Conservation (phyloP, 2,329 filamentous ascomycete genomes). For the Verticillium klebahnii region DNA sequence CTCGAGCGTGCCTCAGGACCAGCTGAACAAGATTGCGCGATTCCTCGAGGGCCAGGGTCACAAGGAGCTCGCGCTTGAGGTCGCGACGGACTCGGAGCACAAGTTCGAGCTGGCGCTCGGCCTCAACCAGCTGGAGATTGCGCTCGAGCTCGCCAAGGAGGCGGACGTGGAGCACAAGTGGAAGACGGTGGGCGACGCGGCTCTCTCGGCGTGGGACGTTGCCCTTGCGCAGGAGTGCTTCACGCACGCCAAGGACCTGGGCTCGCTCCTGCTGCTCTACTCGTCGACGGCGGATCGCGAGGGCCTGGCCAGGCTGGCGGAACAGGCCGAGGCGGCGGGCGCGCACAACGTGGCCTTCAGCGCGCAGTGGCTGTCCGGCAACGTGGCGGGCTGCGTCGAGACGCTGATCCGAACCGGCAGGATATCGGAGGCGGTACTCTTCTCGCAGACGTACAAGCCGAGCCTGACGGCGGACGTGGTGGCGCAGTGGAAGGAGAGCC, state of each 20-base stretch:
- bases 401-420: conserved; percentile 75
- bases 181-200: conserved; percentile 95
- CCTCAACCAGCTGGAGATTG: conserved; percentile 79
- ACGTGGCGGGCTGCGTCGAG: conserved; percentile 76
- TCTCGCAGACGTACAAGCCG: conserved; percentile 94
- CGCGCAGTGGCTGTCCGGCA: conserved; percentile 80
- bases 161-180: conserved; percentile 94
- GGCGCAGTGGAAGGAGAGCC: conserved; percentile 71
- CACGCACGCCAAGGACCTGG: conserved; percentile 81
- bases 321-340: conserved; percentile 69
- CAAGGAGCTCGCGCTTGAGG: conserved; percentile 90
- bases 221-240: conserved; percentile 90
- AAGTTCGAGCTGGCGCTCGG: conserved; percentile 89
- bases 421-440: conserved; percentile 80
- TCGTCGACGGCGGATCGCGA: conserved; percentile 76
- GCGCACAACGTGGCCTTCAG: conserved; percentile 93
- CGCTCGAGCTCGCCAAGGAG: conserved; percentile 75
- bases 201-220: conserved; percentile 81
- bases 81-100: conserved; percentile 92
- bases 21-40: conserved; percentile 96
- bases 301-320: conserved; percentile 67
- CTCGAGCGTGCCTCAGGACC: conserved; percentile 77
- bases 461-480: conserved; percentile 66
- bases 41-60: conserved; percentile 97
- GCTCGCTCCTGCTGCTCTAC: conserved; percentile 82